Evolutionary conservation across 805 yeast genomes (phyloP).

Genomic region (Cyberlindnera galapagoensis): DNA sequence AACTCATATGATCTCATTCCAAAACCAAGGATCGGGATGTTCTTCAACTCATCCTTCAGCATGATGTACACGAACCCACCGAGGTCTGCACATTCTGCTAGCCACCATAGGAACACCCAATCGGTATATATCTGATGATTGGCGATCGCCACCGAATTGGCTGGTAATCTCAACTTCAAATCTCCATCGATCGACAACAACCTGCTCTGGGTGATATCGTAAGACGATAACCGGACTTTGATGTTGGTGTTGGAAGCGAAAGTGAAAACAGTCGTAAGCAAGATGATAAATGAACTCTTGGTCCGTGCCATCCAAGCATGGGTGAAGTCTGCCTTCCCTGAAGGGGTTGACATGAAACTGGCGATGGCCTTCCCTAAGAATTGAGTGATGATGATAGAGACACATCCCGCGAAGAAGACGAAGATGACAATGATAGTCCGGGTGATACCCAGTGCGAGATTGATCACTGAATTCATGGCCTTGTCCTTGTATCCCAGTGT

Average conservation of each 20-base stretch:
- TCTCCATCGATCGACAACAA: conserved; percentile 9
- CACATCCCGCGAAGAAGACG: conserved; percentile 27
- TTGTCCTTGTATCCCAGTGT: too few relatives aligned
- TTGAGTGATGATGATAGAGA: conserved; percentile 45
- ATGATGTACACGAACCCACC: conserved; percentile 65
- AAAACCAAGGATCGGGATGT: conserved; percentile 71
- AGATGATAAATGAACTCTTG: conserved; percentile 49
- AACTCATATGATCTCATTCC: conserved; percentile 81
- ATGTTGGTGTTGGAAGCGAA: conserved; percentile 41
- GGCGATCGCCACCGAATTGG: conserved; percentile 62
- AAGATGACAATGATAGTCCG: conserved; percentile 10
- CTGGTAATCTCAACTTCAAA: conserved; percentile 28
- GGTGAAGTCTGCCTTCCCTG: conserved; percentile 21
- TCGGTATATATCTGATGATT: conserved; percentile 94
- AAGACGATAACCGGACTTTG: conserved; percentile 43
- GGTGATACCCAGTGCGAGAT: conserved; percentile 7
- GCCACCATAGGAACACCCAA: conserved; percentile 90
- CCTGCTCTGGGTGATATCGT: conserved; percentile 19
- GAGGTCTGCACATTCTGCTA: conserved; percentile 60
- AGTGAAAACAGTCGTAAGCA: conserved; percentile 45
- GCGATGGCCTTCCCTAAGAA: conserved; percentile 25
- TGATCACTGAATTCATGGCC: too few relatives aligned
- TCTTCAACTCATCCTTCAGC: conserved; percentile 65
- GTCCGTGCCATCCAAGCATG: conserved; percentile 45
- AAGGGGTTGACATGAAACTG: conserved; percentile 26